phyloP scores from a whole-genome alignment of 345 rosid species.

The Garcia nutans region DNA sequence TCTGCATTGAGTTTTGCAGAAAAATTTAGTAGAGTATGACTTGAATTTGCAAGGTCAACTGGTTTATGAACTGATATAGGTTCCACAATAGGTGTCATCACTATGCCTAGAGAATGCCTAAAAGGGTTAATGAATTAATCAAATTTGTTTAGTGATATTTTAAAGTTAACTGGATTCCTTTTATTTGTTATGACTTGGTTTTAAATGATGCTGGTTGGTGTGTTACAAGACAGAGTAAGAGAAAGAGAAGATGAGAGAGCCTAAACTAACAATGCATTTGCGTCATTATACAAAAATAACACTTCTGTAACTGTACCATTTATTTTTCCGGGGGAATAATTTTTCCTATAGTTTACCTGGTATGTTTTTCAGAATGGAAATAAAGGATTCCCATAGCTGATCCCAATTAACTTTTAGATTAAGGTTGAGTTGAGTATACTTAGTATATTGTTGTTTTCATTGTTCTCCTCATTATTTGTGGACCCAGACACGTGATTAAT shows the following conservation, averaged over 20 bases:
- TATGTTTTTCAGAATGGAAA: not conserved
- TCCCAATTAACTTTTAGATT: no score
- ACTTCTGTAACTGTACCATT: not conserved
- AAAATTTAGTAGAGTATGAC: not conserved
- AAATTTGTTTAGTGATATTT: not conserved
- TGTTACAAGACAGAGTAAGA: not conserved
- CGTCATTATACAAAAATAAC: not conserved
- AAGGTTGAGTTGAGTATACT: no score
- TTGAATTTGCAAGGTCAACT: not conserved
- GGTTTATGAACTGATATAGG: not conserved
- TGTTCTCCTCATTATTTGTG: not conserved
- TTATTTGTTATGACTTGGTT: not conserved
- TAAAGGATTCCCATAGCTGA: no score
- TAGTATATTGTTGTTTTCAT: not conserved
- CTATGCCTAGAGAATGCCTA: not conserved
- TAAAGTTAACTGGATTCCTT: not conserved
- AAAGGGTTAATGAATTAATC: not conserved
- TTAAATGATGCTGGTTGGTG: not conserved
- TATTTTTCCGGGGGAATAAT: not conserved
- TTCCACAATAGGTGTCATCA: not conserved
- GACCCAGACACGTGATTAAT: conserved; percentile 38
- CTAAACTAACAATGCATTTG: not conserved
- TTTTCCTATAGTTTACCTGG: not conserved
- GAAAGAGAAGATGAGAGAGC: not conserved
- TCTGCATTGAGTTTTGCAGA: not conserved